These are phyloP conservation scores for Fusarium abutilonis DNA, from an alignment of 2,329 filamentous ascomycete genomes.

Conservation along the genomic window DNA sequence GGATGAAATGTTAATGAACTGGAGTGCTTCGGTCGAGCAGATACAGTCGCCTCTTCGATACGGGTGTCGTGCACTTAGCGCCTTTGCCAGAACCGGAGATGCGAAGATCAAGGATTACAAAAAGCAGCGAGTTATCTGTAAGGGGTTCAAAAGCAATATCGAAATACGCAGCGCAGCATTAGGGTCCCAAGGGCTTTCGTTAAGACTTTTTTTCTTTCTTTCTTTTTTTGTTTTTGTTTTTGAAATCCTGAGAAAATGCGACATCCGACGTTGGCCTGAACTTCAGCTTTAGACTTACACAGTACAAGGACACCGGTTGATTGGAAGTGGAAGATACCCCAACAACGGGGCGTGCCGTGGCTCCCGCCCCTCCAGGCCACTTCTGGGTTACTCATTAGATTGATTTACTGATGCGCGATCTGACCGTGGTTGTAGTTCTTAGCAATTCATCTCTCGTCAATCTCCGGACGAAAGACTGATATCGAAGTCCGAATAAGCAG, in stretches of 20 bases:
- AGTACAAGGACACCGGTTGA: conserved; percentile 26
- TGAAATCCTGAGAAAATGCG: background rate
- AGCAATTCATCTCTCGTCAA: background rate
- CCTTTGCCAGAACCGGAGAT: background rate
- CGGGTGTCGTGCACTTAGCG: background rate
- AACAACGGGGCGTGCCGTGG: conserved; percentile 40
- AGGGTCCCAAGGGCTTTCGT: background rate
- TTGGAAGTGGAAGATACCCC: conserved; percentile 21
- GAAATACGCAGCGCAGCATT: background rate
- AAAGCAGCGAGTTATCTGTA: background rate
- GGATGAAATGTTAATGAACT: background rate
- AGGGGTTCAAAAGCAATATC: background rate
- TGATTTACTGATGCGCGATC: conserved; percentile 13
- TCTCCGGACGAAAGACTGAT: background rate
- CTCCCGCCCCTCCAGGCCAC: conserved; percentile 37
- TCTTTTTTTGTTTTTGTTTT: no score
- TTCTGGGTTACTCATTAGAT: conserved; percentile 18
- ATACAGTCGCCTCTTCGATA: background rate
- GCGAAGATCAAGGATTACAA: conserved; percentile 3
- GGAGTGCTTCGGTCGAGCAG: background rate
- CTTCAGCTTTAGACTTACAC: background rate
- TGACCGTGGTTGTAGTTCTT: background rate
- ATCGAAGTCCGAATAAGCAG: background rate
- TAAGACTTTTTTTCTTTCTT: no score
- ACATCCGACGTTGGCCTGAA: background rate